Conservation (phyloP, 805 yeast species). For the Barnettozyma populi region DNA sequence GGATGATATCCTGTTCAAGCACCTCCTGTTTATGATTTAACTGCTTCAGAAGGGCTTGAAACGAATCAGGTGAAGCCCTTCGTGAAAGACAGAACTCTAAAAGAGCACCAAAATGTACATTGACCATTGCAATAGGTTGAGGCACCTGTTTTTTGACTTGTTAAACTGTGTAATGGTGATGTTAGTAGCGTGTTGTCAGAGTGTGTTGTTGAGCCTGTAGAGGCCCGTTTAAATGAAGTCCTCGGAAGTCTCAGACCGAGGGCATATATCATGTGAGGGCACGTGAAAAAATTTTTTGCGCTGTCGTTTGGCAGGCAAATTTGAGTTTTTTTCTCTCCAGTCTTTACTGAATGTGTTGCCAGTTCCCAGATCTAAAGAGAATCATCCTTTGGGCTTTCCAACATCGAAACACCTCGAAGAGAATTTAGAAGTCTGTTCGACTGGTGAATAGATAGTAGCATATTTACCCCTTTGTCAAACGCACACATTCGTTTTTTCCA, state of each 20-base stretch:
- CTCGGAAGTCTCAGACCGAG: neutral
- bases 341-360: too few species aligned
- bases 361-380: too few species aligned
- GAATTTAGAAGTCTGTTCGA: neutral
- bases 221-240: too few species aligned
- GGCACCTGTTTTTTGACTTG: neutral
- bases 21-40: conserved; percentile 20
- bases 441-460: neutral
- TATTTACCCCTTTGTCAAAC: neutral
- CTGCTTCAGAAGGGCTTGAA: conserved; percentile 20
- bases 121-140: neutral
- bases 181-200: too few species aligned
- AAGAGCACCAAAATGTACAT: conserved; percentile 8
- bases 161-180: neutral
- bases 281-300: neutral
- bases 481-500: neutral
- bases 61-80: conserved; percentile 14
- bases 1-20: conserved; percentile 9
- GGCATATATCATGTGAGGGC: neutral
- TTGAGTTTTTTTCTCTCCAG: neutral
- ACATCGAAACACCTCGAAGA: neutral
- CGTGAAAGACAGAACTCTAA: conserved; percentile 14
- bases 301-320: too few species aligned
- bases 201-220: too few species aligned
- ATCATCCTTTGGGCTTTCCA: neutral